phyloP scores from a whole-genome alignment of 176 grass and related monocot genomes.

The Cenchrus americanus region DNA sequence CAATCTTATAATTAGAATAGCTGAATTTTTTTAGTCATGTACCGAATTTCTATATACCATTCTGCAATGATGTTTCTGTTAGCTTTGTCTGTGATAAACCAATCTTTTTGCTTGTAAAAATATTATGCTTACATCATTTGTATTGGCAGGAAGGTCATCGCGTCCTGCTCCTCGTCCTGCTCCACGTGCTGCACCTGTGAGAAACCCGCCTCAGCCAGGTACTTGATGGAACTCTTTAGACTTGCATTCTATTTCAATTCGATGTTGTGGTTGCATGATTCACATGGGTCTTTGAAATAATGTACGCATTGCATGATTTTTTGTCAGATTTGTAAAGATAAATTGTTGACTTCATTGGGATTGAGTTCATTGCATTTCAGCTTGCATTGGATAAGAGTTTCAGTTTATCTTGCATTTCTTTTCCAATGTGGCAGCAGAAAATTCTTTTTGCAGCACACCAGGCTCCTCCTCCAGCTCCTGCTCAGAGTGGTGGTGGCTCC shows the following conservation, averaged over 20 bases:
- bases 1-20: neutral
- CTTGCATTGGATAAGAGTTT: neutral
- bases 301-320: neutral
- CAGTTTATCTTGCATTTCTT: neutral
- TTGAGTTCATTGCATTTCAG: neutral
- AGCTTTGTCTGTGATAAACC: neutral
- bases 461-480: constrained; percentile 71
- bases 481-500: constrained; percentile 60
- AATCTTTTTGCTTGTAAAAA: neutral
- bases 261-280: neutral
- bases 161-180: constrained; percentile 70
- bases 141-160: constrained; percentile 63
- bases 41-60: too few species aligned
- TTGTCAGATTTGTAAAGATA: neutral
- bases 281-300: neutral
- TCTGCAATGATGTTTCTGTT: neutral
- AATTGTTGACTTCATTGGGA: neutral
- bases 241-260: neutral
- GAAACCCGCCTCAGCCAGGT: constrained; percentile 84
- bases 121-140: neutral
- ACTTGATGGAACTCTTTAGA: neutral
- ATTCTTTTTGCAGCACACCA: constrained; percentile 47
- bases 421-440: neutral
- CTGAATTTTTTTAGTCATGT: neutral
- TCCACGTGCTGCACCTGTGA: constrained; percentile 67